Evolutionary conservation across 345 rosid genomes (phyloP), one percentile per base, ranked within the genome.

Genomic region (Reutealis trisperma): DNA sequence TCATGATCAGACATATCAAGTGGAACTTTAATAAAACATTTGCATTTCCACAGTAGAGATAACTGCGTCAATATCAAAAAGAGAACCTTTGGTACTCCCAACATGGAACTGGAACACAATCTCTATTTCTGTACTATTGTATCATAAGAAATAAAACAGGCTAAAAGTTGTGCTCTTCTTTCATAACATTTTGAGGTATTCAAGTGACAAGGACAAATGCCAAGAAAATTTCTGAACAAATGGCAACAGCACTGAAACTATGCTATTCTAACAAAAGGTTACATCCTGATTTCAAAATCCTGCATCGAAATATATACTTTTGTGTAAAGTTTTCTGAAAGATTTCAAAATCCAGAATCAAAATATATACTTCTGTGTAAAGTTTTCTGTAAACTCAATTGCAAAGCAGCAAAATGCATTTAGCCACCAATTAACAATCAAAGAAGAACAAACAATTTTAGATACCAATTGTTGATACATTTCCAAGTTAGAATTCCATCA

Each of bases 1-100:
- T 8, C 15, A 73, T 19, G n/a, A 37, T 79, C 54, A 37, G 54
- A 57, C 44, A 59, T 70, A 51, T 74, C 70, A 63, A 59, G 72
- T 24, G 58, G 69, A 52, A 62, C 24, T 27, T 8, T 44, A 47
- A 27, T 60, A 47, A 57, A 24, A 59, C 65, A 73, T 75, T 60
- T 69, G 41, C 22, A 49, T 9, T n/a, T 70, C 71, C 69, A 67
- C 11, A 59, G n/a, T 62, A 72, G 24, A 34, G 18, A 45, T 42
- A 80, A 67, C 25, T 63, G 42, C 7, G 67, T 5, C 4, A 11
- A 49, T 18, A 41, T 21, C 49, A 24, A 21, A 63, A 24, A 19
- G 16, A 68, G 42, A 41, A 58, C 25, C 30, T 37, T 37, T 37
- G 41, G 41, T 25, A 49, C 19, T 42, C 19, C 51, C 1, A 61